Base-by-base conservation (phyloP, 805 yeast species). In the Danielia oregonensis region DNA sequence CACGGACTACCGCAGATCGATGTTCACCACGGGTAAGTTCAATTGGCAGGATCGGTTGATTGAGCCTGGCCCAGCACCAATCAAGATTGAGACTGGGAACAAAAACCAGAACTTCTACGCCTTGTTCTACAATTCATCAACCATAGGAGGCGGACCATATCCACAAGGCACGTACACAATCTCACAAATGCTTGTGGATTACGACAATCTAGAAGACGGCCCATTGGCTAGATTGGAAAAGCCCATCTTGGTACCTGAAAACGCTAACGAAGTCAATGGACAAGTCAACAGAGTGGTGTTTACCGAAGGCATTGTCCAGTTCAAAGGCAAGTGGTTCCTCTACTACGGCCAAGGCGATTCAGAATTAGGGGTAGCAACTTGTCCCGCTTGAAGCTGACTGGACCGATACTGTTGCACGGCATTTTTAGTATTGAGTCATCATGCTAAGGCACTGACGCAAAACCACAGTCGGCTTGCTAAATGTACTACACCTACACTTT, bases 331-430 rank as follows among this genome's bases (percentile, higher is more conserved):
- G 33, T 66, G 72, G 72, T 53, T 65, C 21, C 46, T 66, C 14
- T 66, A 66, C 43, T 65, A 40, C 37, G 72, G 72, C n/a, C 68
- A 65, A 42, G 70, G 68, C 8, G 72, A 66, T 40, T 52, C 62
- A 3, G 65, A 61, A 35, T 48, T 66, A 32, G 70, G 72, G 1
- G 71, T 66, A 12, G 72, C 72, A 17, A 56, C 57, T n/a, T 39
- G 46, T 24, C 36, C 22, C 9, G 22, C n/a, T n/a, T n/a, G n/a
- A n/a, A n/a, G n/a, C n/a, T n/a, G n/a, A n/a, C n/a, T n/a, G n/a
- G n/a, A 21, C 23, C 7, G 10, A 8, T 10, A 21, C 23, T 21
- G 7, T 21, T 21, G 10, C 23, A 10, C 23, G 10, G 7, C 23
- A 10, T 21, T 21, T 21, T 8, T 21, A 21, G 10, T 10, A 7